Percentiles rank a stretch among this genome's conserved stretches.
Evolutionary conservation across 192 early-diverging fungal species (phyloP).

Genomic region (Coemansia sp.): DNA sequence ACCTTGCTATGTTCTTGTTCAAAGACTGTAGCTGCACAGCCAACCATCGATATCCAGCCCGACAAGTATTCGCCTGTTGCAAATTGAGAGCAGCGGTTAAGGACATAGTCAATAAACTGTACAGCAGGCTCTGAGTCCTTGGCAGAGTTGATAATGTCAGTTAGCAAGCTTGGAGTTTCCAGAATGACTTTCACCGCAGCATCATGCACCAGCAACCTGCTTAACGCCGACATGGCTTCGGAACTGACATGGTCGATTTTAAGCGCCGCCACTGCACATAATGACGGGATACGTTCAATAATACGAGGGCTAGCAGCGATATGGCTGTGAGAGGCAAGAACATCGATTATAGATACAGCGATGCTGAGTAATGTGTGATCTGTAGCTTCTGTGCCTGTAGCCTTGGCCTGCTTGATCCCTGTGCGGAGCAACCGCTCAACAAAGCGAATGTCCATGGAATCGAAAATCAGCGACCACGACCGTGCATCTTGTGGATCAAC

Average conservation of each 20-base stretch:
- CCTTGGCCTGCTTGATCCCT: slow-evolving; percentile 22
- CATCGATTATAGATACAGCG: slow-evolving; percentile 32
- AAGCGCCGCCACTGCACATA: slow-evolving; percentile 18
- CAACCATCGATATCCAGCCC: slow-evolving; percentile 18
- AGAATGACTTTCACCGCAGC: slow-evolving; percentile 15
- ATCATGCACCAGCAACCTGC: slow-evolving; percentile 22
- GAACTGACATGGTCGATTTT: not conserved
- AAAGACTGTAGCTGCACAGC: slow-evolving; percentile 10
- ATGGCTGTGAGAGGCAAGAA: slow-evolving; percentile 29
- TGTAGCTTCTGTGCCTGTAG: not conserved
- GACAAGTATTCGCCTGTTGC: not conserved
- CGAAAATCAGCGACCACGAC: slow-evolving; percentile 28
- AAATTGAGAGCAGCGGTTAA: slow-evolving; percentile 27
- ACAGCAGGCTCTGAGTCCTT: not conserved
- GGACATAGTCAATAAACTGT: slow-evolving; percentile 25
- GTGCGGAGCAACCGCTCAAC: slow-evolving; percentile 47
- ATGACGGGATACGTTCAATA: slow-evolving; percentile 31
- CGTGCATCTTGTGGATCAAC: slow-evolving; percentile 29
- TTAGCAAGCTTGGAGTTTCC: slow-evolving; percentile 8
- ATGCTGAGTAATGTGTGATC: slow-evolving; percentile 27
- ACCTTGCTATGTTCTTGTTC: not conserved
- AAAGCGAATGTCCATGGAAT: slow-evolving; percentile 33
- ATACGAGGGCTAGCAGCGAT: slow-evolving; percentile 29
- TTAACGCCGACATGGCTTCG: slow-evolving; percentile 26
- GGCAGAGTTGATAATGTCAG: slow-evolving; percentile 2